A percentile compares a stretch with the other conserved stretches of the same genome.
phyloP scores from a whole-genome alignment of 805 yeast genomes.

The Kurtzmaniella cleridarum region DNA sequence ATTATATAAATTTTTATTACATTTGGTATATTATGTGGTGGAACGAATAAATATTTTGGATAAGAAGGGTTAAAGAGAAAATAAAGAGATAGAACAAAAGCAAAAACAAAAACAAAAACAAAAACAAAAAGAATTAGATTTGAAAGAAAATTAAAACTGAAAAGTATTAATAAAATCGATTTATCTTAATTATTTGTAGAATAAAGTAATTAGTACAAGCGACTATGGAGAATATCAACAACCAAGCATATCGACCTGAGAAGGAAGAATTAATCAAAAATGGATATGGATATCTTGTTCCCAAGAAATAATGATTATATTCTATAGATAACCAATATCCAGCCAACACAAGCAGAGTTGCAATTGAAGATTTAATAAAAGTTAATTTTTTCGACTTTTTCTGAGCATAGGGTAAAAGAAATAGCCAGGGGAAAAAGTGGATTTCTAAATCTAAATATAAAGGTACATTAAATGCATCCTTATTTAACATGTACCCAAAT shows the following conservation, averaged over 20 bases:
- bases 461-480: slow-evolving; percentile 12
- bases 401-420: slow-evolving; percentile 8
- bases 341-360: slow-evolving; percentile 6
- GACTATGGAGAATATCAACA: slow-evolving; percentile 5
- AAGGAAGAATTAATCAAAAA: slow-evolving; percentile 7
- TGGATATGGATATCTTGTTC: slow-evolving; percentile 15
- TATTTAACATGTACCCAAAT: slow-evolving; percentile 13
- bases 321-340: slow-evolving; percentile 15
- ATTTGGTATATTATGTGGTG: too few relatives aligned
- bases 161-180: neutral
- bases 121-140: neutral
- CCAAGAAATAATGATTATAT: slow-evolving; percentile 3
- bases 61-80: too few relatives aligned
- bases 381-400: slow-evolving; percentile 2
- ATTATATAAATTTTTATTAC: too few relatives aligned
- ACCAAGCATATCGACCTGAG: slow-evolving; percentile 7
- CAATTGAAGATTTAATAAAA: slow-evolving; percentile 1
- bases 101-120: too few relatives aligned
- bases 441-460: slow-evolving; percentile 16
- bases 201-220: neutral
- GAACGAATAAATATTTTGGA: too few relatives aligned
- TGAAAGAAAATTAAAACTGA: neutral
- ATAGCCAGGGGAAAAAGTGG: slow-evolving; percentile 21
- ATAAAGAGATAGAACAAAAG: too few relatives aligned
- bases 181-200: neutral